Conservation (phyloP, 345 rosid species). For the Cardamine resedifolia region DNA sequence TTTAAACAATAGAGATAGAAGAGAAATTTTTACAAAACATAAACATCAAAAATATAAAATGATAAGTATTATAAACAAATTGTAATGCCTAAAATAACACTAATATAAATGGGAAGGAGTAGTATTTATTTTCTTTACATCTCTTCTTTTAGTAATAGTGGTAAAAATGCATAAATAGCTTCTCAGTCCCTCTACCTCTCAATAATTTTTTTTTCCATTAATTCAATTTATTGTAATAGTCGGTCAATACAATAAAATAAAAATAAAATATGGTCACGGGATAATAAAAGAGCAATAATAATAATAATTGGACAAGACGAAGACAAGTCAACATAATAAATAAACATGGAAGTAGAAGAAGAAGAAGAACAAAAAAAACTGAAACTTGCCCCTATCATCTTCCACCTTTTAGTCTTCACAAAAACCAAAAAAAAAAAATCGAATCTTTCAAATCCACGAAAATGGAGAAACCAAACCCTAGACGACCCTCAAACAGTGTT, state of each 20-base stretch:
- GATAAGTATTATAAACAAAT: too few species aligned
- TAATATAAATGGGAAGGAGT: too few species aligned
- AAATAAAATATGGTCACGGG: slow-evolving; percentile 21
- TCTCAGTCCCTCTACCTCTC: too few species aligned
- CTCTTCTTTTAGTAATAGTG: too few species aligned
- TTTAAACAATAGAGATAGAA: too few species aligned
- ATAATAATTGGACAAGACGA: slow-evolving; percentile 5
- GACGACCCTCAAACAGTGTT: slow-evolving; percentile 50
- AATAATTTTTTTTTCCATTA: too few species aligned
- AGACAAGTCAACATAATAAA: slow-evolving; percentile 10
- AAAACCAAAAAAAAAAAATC: not conserved
- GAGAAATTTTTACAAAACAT: too few species aligned
- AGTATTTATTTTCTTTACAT: too few species aligned
- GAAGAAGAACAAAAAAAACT: not conserved
- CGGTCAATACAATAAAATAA: not conserved
- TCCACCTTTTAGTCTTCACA: not conserved
- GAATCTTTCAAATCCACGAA: not conserved
- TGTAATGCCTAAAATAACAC: too few species aligned
- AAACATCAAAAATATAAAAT: too few species aligned
- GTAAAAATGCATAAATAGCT: too few species aligned
- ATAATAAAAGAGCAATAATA: not conserved
- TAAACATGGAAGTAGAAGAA: not conserved
- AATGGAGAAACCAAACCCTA: slow-evolving; percentile 33
- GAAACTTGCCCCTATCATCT: not conserved
- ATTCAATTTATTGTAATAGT: too few species aligned